Percentiles rank a stretch among this genome's conserved stretches.
These are phyloP conservation scores for Pseudogymnoascus sp. DNA, from an alignment of 2,329 filamentous ascomycete species.

Conservation along the genomic window DNA sequence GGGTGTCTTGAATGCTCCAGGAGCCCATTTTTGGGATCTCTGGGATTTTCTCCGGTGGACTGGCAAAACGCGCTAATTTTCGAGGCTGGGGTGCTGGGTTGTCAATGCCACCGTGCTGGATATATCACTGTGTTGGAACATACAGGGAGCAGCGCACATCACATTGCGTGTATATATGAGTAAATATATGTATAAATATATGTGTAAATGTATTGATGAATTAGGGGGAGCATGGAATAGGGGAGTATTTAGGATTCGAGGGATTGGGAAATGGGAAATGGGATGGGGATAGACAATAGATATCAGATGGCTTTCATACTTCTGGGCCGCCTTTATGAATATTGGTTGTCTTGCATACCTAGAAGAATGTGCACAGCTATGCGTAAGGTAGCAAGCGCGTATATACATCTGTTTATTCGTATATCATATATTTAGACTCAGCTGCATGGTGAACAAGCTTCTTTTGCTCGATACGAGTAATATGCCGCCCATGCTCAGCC, in stretches of 20 bases:
- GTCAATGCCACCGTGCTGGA: neutral
- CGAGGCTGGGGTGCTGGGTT: neutral
- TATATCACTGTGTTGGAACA: neutral
- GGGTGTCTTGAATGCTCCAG: neutral
- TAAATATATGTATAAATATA: neutral
- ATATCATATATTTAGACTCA: slow-evolving; percentile 1
- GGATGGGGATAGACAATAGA: neutral
- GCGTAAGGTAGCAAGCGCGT: neutral
- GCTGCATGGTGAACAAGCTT: neutral
- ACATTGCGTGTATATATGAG: neutral
- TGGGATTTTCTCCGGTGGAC: neutral
- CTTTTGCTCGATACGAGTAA: neutral
- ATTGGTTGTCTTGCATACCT: neutral
- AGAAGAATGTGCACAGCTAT: neutral
- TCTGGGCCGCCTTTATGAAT: neutral
- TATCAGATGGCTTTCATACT: neutral
- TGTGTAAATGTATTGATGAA: neutral
- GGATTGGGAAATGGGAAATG: neutral
- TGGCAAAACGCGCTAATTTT: slow-evolving; percentile 8
- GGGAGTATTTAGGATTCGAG: neutral
- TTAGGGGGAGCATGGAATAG: neutral
- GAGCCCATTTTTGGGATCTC: slow-evolving; percentile 1
- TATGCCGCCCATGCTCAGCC: neutral
- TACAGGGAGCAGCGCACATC: neutral
- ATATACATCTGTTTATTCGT: neutral